phyloP scores from a whole-genome alignment of 148 eudicot species.

The Rhododendron griersonianum region DNA sequence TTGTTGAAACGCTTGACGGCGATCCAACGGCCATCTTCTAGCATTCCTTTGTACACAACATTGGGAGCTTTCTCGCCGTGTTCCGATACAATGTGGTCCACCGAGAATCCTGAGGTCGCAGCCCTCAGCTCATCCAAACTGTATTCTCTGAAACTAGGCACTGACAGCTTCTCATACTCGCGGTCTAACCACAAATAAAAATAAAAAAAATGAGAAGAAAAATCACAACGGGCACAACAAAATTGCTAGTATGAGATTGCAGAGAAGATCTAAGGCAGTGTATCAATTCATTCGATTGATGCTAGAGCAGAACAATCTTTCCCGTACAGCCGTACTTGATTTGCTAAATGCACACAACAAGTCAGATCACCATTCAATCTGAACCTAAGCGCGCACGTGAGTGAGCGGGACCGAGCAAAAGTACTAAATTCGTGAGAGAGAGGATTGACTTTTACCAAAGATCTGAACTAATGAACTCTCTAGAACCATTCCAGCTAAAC shows the following conservation, averaged over 20 bases:
- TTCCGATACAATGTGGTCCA: conserved; percentile 74
- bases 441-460: not conserved
- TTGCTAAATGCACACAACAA: not conserved
- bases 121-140: conserved; percentile 62
- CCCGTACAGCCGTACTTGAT: not conserved
- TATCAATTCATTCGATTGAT: not conserved
- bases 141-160: conserved; percentile 58
- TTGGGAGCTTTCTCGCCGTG: conserved; percentile 90
- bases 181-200: conserved; percentile 27
- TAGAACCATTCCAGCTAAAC: not conserved
- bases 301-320: not conserved
- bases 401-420: not conserved
- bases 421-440: not conserved
- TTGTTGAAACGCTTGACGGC: conserved; percentile 78
- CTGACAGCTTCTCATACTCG: conserved; percentile 41
- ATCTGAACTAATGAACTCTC: not conserved
- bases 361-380: not conserved
- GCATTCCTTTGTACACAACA: conserved; percentile 67
- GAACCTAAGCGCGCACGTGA: not conserved
- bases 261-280: not conserved
- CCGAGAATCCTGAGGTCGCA: conserved; percentile 61
- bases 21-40: conserved; percentile 58
- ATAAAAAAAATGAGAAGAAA: not conserved
- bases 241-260: not conserved
- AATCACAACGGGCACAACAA: not conserved